Evolutionary conservation across 2,329 filamentous ascomycete genomes (phyloP).

Genomic region (Cytospora piceae): DNA sequence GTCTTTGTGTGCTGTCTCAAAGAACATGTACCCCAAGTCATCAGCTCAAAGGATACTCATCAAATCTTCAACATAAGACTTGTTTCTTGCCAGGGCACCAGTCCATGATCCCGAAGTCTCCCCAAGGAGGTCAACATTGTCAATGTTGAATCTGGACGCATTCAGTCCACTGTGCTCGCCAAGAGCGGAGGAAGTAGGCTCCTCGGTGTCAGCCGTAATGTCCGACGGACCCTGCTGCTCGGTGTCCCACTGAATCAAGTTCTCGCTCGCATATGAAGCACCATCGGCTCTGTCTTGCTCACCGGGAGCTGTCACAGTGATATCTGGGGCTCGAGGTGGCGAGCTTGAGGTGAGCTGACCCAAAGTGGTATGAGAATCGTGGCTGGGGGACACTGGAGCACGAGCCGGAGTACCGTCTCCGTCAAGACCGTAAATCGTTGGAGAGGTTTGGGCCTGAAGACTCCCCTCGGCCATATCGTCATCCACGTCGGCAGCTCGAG

Average conservation of each 20-base stretch:
- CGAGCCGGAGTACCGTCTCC: background rate
- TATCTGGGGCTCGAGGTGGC: background rate
- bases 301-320: background rate
- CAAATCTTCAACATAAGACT: background rate
- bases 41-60: background rate
- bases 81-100: background rate
- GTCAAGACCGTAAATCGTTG: background rate
- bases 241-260: background rate
- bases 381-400: no score
- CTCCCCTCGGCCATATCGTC: background rate
- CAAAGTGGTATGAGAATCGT: background rate
- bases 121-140: background rate
- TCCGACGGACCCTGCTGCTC: background rate
- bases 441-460: background rate
- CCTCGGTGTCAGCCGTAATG: background rate
- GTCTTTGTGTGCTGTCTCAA: no score
- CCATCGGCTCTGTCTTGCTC: background rate
- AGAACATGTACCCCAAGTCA: background rate
- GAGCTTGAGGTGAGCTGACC: background rate
- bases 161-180: slow-evolving; percentile 12
- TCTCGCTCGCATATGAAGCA: background rate
- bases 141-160: slow-evolving; percentile 8
- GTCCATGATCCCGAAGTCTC: slow-evolving; percentile 8
- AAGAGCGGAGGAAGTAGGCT: background rate
- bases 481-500: background rate